These are phyloP conservation scores for Backusella circina DNA, from an alignment of 192 early-diverging fungal genomes.

Conservation along the genomic window DNA sequence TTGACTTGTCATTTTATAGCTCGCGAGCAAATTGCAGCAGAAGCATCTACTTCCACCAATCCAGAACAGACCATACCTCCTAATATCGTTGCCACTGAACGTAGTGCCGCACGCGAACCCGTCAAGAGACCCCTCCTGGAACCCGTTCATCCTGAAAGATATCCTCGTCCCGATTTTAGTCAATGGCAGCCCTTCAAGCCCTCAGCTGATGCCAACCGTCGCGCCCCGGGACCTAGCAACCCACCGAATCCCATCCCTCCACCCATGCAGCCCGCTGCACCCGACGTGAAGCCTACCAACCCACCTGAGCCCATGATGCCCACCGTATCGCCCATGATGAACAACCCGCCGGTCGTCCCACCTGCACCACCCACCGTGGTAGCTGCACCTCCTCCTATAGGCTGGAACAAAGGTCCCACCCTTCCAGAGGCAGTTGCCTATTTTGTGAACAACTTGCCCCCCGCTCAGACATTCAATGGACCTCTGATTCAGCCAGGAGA, in stretches of 20 bases:
- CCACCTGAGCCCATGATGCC: conserved; percentile 19
- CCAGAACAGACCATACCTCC: not conserved
- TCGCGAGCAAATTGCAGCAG: conserved; percentile 4
- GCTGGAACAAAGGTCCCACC: not conserved
- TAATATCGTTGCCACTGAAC: not conserved
- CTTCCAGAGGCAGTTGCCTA: conserved; percentile 45
- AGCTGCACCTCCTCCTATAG: not conserved
- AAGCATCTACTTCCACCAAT: not conserved
- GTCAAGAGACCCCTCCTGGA: conserved; percentile 37
- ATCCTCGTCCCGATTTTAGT: conserved; percentile 69
- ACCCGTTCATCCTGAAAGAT: conserved; percentile 63
- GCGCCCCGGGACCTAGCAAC: not conserved
- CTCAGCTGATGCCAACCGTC: conserved; percentile 19
- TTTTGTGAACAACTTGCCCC: conserved; percentile 44
- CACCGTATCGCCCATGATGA: not conserved
- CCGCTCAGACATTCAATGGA: conserved; percentile 40
- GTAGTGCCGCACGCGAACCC: not conserved
- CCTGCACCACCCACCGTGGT: not conserved
- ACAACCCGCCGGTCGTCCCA: not conserved
- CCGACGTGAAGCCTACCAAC: not conserved
- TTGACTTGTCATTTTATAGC: not conserved
- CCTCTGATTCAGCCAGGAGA: conserved; percentile 37
- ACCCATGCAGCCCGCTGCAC: not conserved
- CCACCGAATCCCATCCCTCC: not conserved
- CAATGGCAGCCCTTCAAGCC: conserved; percentile 69